Conservation (phyloP, 1,284 basidiomycete genomes). For the Rhodotorula sp. region DNA sequence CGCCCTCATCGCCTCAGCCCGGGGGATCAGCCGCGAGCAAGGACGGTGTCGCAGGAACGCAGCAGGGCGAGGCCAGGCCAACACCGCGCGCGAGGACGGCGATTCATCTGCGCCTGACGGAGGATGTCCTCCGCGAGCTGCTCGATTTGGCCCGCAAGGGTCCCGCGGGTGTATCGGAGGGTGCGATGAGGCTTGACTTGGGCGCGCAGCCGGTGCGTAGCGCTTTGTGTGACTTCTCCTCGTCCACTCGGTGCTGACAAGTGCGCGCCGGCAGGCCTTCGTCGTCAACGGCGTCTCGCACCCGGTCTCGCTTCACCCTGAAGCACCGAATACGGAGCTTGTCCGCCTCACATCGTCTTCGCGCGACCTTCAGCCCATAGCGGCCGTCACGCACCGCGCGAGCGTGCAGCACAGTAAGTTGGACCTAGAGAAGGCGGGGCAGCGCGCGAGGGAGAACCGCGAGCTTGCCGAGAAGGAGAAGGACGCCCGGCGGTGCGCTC, state of each 20-base stretch:
- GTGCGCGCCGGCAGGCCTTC: constrained; percentile 10
- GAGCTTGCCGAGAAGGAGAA: constrained; percentile 26
- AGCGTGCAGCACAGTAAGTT: constrained; percentile 5
- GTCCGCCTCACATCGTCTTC: constrained; percentile 11
- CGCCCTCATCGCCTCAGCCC: background rate
- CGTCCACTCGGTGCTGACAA: background rate
- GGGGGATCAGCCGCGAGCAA: background rate
- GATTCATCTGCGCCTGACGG: constrained; percentile 30
- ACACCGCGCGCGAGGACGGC: constrained; percentile 13
- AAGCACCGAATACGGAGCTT: constrained; percentile 30
- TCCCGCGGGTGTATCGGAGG: background rate
- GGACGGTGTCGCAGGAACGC: background rate
- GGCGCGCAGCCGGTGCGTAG: constrained; percentile 1
- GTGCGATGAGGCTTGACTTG: constrained; percentile 10
- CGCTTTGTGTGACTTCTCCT: too few relatives aligned
- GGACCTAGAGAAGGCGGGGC: constrained; percentile 25
- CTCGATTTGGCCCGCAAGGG: constrained; percentile 13
- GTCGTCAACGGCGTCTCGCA: constrained; percentile 28
- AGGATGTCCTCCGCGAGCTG: constrained; percentile 30
- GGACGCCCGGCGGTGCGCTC: constrained; percentile 25
- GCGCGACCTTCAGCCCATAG: constrained; percentile 26
- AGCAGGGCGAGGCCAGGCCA: background rate
- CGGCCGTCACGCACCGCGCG: constrained; percentile 30
- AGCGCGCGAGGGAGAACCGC: constrained; percentile 19
- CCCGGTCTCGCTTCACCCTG: constrained; percentile 27